These are phyloP conservation scores for Microcos paniculata DNA, from an alignment of 345 rosid genomes.

Conservation along the genomic window DNA sequence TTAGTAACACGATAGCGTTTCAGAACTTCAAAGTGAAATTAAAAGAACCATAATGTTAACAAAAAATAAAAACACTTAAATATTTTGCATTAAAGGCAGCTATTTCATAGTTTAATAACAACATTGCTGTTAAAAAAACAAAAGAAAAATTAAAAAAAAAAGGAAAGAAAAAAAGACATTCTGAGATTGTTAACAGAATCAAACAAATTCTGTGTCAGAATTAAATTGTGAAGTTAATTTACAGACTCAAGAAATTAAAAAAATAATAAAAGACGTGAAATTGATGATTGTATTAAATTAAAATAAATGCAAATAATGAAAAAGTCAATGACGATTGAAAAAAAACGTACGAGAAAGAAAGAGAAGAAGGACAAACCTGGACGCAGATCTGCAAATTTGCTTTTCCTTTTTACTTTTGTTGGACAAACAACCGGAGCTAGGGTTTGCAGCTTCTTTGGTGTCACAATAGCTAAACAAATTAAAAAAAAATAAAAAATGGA, in stretches of 20 bases:
- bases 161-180: background rate
- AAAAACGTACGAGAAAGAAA: background rate
- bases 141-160: background rate
- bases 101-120: background rate
- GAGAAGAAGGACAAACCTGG: background rate
- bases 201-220: background rate
- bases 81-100: background rate
- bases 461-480: background rate
- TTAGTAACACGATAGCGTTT: background rate
- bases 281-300: background rate
- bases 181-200: background rate
- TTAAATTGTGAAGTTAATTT: background rate
- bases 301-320: background rate
- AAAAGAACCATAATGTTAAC: background rate
- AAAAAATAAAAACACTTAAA: background rate
- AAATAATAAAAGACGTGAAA: background rate
- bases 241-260: background rate
- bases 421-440: background rate
- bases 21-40: constrained; percentile 9
- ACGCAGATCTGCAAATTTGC: constrained; percentile 16
- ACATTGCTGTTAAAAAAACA: background rate
- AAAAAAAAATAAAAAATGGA: background rate
- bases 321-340: background rate
- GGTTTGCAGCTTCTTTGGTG: constrained; percentile 10
- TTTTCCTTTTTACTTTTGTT: background rate